Evolutionary conservation across 352 stramenopile genomes (phyloP).

Genomic region (Discostella stelligera): DNA sequence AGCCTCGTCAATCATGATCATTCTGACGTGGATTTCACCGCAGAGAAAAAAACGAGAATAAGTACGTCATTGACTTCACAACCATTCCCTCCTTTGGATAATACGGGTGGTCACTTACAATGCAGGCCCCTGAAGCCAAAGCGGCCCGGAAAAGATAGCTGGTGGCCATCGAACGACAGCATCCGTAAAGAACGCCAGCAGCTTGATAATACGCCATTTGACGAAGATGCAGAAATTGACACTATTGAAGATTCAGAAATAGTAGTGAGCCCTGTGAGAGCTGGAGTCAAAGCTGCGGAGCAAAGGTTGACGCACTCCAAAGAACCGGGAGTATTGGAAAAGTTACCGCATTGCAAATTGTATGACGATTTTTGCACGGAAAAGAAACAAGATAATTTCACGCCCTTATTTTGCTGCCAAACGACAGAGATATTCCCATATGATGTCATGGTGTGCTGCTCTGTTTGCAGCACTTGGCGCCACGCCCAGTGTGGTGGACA

Average conservation of each 20-base stretch:
- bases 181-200: conserved; percentile 62
- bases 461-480: conserved; percentile 75
- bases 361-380: conserved; percentile 55
- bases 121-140: not conserved
- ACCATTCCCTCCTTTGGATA: not conserved
- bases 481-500: conserved; percentile 78
- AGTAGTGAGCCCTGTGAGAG: conserved; percentile 34
- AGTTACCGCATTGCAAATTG: conserved; percentile 76
- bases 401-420: conserved; percentile 76
- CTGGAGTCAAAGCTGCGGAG: conserved; percentile 47
- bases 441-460: conserved; percentile 78
- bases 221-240: conserved; percentile 47
- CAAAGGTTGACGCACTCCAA: conserved; percentile 46
- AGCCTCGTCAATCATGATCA: not conserved
- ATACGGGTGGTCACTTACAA: not conserved
- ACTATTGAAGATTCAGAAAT: conserved; percentile 21
- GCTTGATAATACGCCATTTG: conserved; percentile 31
- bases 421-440: conserved; percentile 70
- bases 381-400: conserved; percentile 34
- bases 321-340: conserved; percentile 74
- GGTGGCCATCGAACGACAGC: conserved; percentile 65
- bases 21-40: not conserved
- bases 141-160: conserved; percentile 28
- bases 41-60: not conserved
- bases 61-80: not conserved